Base-by-base conservation (phyloP, 805 yeast species). In the Candida maris region DNA sequence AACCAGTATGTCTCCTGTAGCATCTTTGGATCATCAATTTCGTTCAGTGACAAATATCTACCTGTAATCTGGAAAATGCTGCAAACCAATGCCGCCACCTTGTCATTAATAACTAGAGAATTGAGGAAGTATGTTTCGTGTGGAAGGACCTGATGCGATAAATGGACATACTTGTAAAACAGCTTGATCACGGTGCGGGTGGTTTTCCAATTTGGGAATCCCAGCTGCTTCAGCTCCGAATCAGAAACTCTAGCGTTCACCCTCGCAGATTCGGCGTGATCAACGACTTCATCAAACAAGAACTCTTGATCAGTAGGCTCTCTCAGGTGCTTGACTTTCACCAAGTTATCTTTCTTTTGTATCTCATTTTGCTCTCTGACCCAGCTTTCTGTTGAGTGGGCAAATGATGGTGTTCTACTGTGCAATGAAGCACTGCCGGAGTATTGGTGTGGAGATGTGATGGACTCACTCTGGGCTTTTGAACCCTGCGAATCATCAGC, bases 81-180 rank as follows among this genome's bases (percentile, higher is more conserved):
- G 43, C 51, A 37, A 7, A 56, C 19, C 7, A 52, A n/a, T 4
- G 47, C 45, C 3, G 44, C 45, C 5, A 55, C 54, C 29, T 61
- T 62, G 20, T 57, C 56, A 18, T 56, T 52, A 5, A 65, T 38
- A 2, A 56, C 45, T 4, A 65, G 36, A n/a, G 52, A 52, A 15
- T 44, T 48, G 3, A 67, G 31, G 23, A 70, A 52, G 5, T 52
- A 34, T 8, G 47, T 44, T 35, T 62, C 63, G 22, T 63, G 52
- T 2, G 72, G 70, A 4, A 70, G 42, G 6, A 63, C 49, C 14
- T 63, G 57, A 30, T 62, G 53, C 5, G 64, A 54, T 6, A 65
- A 59, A 35, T 68, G 64, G n/a, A 62, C 54, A 44, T 68, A 70
- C 27, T 66, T 50, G 45, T 66, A 70, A 42, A 57, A 70, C 6